Percentiles rank a stretch among this genome's conserved stretches.
Conservation (phyloP, 192 early-diverging fungal species). For the Entophlyctis helioformis region DNA sequence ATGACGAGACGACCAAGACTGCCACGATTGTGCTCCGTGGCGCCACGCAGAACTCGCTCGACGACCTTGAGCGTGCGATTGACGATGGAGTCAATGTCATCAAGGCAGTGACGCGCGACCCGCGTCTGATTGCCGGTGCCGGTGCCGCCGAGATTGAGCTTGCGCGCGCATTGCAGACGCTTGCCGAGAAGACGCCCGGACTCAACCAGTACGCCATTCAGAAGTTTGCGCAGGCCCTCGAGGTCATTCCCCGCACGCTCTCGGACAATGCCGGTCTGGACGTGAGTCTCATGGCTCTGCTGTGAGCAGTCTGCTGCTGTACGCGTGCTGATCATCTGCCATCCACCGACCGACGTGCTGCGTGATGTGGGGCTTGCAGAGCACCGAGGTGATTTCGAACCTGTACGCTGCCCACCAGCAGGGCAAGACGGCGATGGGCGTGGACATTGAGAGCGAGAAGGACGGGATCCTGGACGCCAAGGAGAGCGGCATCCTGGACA, state of each 20-base stretch:
- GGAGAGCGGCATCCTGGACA: conserved; percentile 65
- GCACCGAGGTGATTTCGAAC: conserved; percentile 79
- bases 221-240: conserved; percentile 88
- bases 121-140: conserved; percentile 78
- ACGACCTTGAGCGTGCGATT: conserved; percentile 93
- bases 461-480: conserved; percentile 67
- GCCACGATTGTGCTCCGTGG: conserved; percentile 95
- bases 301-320: not conserved
- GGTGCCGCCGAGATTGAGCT: conserved; percentile 93
- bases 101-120: conserved; percentile 82
- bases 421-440: conserved; percentile 51
- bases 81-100: conserved; percentile 97
- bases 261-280: conserved; percentile 92
- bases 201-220: conserved; percentile 94
- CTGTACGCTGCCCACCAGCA: conserved; percentile 85
- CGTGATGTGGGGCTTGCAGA: conserved; percentile 9
- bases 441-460: conserved; percentile 68
- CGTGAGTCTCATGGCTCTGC: conserved; percentile 22
- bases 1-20: conserved; percentile 74
- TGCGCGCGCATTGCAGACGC: conserved; percentile 58
- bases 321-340: no score
- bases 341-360: not conserved
- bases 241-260: conserved; percentile 88
- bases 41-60: conserved; percentile 87
- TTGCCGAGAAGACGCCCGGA: conserved; percentile 84